Base-by-base conservation (phyloP, 495 filamentous ascomycete genomes). In the Neurospora discreta region DNA sequence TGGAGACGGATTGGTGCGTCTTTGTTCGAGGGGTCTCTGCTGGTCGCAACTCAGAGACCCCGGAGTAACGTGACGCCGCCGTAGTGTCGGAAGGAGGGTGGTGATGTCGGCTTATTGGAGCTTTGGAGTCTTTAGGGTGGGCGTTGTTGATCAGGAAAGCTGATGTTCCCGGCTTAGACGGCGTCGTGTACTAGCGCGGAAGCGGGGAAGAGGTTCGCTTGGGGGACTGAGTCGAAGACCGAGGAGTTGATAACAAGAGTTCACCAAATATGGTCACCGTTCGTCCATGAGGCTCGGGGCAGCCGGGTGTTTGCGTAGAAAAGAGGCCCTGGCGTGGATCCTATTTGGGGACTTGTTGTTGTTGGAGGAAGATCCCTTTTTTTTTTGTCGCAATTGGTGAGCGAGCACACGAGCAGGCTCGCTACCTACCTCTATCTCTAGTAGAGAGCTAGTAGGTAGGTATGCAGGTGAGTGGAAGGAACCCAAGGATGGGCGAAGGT, bases 1-100 rank as follows among this genome's bases (percentile, higher is more conserved):
- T 76, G 76, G 75, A 75, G 74, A 68, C 39, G 69, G 71, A 20
- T 33, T 43, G 65, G 39, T 36, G 33, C 52, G 46, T 65, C 52
- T 65, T 65, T 65, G 33, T 26, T 70, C 42, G 74, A 71, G 69
- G 40, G n/a, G 23, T 65, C 67, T 72, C 44, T 68, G 73, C 44
- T 39, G 65, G 69, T 69, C 40, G 33, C 36, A 42, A 72, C 44
- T 72, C 70, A 72, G 69, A 70, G 73, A 72, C 69, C 67, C 70
- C 71, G 30, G 67, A 42, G 42, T 71, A 39, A 65, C 52, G 52
- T 65, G 52, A 18, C 33, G 52, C 26, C 52, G 52, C 52, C 52
- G 52, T 33, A 33, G 26, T 18, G 52, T 65, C 26, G 26, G 52
- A 65, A 65, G 33, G 26, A 36, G 26, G 15, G 30, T 33, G 15